These are phyloP conservation scores for Lipomyces chichibuensis DNA, from an alignment of 805 yeast species.

Conservation along the genomic window DNA sequence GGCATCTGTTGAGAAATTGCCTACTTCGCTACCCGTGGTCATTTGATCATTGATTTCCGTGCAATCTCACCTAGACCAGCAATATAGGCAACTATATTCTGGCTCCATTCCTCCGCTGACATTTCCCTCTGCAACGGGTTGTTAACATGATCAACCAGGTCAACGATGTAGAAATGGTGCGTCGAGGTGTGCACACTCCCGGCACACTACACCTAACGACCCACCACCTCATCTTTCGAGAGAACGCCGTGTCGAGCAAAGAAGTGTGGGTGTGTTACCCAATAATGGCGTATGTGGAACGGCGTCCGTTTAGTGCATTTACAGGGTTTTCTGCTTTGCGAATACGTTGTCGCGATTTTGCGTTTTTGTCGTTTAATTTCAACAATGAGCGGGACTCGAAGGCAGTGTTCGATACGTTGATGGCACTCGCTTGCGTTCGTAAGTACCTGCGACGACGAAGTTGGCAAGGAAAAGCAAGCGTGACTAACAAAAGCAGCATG, in stretches of 20 bases:
- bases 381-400: slow-evolving; percentile 58
- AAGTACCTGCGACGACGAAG: background rate
- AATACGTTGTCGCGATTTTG: slow-evolving; percentile 80
- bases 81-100: background rate
- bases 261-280: slow-evolving; percentile 92
- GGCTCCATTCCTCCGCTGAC: background rate
- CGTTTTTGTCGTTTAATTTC: slow-evolving; percentile 78
- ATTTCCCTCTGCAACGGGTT: slow-evolving; percentile 1
- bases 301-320: slow-evolving; percentile 42
- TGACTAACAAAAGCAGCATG: slow-evolving; percentile 40
- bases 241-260: slow-evolving; percentile 42
- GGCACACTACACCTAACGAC: slow-evolving; percentile 73
- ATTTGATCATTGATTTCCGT: background rate
- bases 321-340: slow-evolving; percentile 57
- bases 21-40: background rate
- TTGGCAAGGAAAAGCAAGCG: background rate
- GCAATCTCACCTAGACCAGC: background rate
- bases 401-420: slow-evolving; percentile 73
- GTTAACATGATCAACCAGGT: slow-evolving; percentile 44
- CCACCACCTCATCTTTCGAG: slow-evolving; percentile 69
- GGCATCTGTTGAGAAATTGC: background rate
- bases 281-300: slow-evolving; percentile 63
- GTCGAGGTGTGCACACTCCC: slow-evolving; percentile 57
- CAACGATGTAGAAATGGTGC: slow-evolving; percentile 56
- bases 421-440: slow-evolving; percentile 61